Conservation (phyloP, 768 basidiomycete genomes). For the Phlegmacium glaucopus region DNA sequence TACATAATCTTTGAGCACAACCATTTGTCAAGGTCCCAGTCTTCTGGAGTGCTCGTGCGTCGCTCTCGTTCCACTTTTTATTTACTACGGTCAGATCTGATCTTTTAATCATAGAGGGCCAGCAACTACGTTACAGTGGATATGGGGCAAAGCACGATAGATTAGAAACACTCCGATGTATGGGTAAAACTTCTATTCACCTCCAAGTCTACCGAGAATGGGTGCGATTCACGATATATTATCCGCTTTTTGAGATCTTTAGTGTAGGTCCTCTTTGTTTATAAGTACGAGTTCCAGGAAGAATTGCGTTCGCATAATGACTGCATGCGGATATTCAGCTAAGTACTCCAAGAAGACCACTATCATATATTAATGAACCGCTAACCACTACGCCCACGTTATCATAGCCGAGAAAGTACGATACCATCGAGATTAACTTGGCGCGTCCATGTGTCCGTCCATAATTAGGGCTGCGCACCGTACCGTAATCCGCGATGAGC, state of each 20-base stretch:
- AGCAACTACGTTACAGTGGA: constrained; percentile 85
- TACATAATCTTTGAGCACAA: too few species aligned
- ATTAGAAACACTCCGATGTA: background rate
- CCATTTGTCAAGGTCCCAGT: constrained; percentile 80
- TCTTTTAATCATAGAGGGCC: constrained; percentile 55
- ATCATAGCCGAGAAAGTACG: too few species aligned
- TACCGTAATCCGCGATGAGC: too few species aligned
- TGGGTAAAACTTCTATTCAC: constrained; percentile 27
- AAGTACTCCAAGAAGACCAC: constrained; percentile 76
- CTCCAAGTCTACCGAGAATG: constrained; percentile 64
- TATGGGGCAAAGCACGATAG: constrained; percentile 62
- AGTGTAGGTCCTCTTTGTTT: constrained; percentile 73
- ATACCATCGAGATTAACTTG: constrained; percentile 77
- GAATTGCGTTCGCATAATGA: constrained; percentile 67
- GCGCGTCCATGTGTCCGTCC: constrained; percentile 59
- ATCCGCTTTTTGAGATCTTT: constrained; percentile 53
- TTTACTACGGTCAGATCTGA: constrained; percentile 2
- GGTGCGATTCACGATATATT: constrained; percentile 62
- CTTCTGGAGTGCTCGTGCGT: constrained; percentile 89
- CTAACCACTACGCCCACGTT: too few species aligned
- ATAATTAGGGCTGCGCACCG: too few species aligned
- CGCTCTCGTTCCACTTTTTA: background rate
- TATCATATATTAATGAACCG: too few species aligned
- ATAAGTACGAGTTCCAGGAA: constrained; percentile 78
- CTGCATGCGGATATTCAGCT: constrained; percentile 73